Conservation (phyloP, 1,284 basidiomycete genomes). For the Lentinula novae-zelandiae region DNA sequence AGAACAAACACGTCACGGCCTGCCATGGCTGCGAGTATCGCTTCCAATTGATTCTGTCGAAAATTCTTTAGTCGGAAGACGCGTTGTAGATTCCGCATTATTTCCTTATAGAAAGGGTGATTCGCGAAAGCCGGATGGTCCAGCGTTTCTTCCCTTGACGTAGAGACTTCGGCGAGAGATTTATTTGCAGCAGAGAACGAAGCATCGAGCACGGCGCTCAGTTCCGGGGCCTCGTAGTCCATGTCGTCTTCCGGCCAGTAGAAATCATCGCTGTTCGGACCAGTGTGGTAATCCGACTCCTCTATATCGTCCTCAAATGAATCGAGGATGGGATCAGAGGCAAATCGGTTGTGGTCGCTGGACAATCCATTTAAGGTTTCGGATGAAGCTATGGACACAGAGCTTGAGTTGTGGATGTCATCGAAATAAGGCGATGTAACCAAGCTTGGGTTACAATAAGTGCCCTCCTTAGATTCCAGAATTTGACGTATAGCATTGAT, state of each 20-base stretch:
- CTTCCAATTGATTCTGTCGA: constrained; percentile 84
- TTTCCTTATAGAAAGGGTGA: constrained; percentile 52
- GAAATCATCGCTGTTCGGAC: constrained; percentile 26
- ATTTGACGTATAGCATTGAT: constrained; percentile 9
- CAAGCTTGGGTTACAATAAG: not conserved
- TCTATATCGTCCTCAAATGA: constrained; percentile 2
- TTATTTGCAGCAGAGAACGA: not conserved
- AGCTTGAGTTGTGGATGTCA: not conserved
- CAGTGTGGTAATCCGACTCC: not conserved
- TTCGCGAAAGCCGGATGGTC: constrained; percentile 22
- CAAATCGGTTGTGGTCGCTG: not conserved
- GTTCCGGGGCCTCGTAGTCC: constrained; percentile 1
- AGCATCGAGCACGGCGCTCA: not conserved
- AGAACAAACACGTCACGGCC: constrained; percentile 91
- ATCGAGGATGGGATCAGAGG: constrained; percentile 4
- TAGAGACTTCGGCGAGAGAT: not conserved
- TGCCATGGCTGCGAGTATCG: constrained; percentile 77
- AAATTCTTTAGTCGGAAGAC: constrained; percentile 74
- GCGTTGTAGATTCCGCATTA: constrained; percentile 56
- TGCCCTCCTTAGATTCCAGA: not conserved
- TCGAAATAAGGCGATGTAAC: constrained; percentile 19
- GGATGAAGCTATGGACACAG: constrained; percentile 1
- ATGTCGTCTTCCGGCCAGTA: constrained; percentile 25
- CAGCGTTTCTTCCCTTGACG: not conserved
- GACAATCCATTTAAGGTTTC: not conserved